These are phyloP conservation scores for Lasiosphaeriaceae sp. DNA, from an alignment of 495 filamentous ascomycete genomes.

Conservation along the genomic window DNA sequence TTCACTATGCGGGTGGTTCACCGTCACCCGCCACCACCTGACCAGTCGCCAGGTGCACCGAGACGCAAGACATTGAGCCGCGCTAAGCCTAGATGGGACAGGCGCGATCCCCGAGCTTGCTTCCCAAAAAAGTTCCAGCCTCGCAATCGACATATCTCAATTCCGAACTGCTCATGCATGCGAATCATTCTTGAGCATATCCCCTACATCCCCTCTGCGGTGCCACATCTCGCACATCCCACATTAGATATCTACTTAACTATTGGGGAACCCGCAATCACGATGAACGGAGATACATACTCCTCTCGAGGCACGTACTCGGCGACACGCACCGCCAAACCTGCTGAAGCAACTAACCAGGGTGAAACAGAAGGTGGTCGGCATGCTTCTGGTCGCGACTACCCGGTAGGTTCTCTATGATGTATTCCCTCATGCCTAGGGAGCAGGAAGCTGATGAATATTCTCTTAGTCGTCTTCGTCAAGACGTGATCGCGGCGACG, in stretches of 20 bases:
- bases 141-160: constrained; percentile 20
- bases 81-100: constrained; percentile 17
- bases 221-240: constrained; percentile 10
- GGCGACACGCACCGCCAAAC: constrained; percentile 8
- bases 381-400: constrained; percentile 64
- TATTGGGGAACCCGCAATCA: constrained; percentile 26
- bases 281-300: constrained; percentile 87
- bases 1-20: too few species aligned
- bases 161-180: not conserved
- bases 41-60: too few species aligned
- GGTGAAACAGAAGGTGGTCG: constrained; percentile 55
- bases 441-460: too few species aligned
- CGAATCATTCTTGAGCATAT: not conserved
- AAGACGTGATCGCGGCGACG: constrained; percentile 49
- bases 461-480: constrained; percentile 2
- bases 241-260: not conserved
- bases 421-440: too few species aligned
- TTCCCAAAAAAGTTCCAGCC: constrained; percentile 38
- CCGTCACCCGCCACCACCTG: too few species aligned
- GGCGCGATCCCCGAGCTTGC: constrained; percentile 9
- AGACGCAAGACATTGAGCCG: not conserved
- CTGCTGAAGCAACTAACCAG: constrained; percentile 24
- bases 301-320: constrained; percentile 66
- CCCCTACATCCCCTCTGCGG: not conserved
- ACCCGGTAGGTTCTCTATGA: constrained; percentile 53